These are phyloP conservation scores for Nakataea oryzae DNA, from an alignment of 2,329 filamentous ascomycete genomes.

Conservation along the genomic window DNA sequence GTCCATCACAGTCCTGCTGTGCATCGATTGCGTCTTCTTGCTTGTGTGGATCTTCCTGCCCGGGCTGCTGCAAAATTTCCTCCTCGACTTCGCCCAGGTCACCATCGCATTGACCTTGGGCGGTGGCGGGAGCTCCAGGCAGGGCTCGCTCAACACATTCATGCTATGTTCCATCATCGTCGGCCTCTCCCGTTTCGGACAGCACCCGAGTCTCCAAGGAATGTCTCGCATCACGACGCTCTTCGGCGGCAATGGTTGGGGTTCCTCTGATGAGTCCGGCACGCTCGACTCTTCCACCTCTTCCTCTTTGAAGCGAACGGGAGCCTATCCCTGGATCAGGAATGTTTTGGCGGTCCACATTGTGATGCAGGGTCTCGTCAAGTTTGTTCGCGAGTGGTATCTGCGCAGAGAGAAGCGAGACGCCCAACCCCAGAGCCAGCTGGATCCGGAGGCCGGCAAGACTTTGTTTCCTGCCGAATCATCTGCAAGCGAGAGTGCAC, in stretches of 20 bases:
- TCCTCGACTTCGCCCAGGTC: conserved; percentile 82
- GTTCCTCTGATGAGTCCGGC: conserved; percentile 31
- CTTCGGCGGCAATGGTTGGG: conserved; percentile 15
- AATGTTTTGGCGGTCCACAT: conserved; percentile 67
- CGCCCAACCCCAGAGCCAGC: conserved; percentile 31
- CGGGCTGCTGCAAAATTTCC: conserved; percentile 77
- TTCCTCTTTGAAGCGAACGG: conserved; percentile 42
- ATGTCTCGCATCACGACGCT: conserved; percentile 27
- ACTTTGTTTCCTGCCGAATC: conserved; percentile 16
- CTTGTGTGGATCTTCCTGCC: conserved; percentile 81
- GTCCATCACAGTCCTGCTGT: conserved; percentile 72
- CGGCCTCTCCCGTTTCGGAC: conserved; percentile 39
- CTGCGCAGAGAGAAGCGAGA: conserved; percentile 48
- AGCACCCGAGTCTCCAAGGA: conserved; percentile 31
- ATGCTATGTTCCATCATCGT: conserved; percentile 63
- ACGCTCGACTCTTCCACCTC: conserved; percentile 32
- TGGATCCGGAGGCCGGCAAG: conserved; percentile 56
- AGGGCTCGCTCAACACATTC: conserved; percentile 61
- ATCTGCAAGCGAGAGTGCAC: not conserved
- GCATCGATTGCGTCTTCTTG: conserved; percentile 75
- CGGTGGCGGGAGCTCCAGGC: conserved; percentile 58
- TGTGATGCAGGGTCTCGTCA: conserved; percentile 60
- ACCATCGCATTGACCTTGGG: conserved; percentile 88
- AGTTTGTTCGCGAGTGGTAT: conserved; percentile 61
- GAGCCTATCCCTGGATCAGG: conserved; percentile 54